Conservation (phyloP, 352 stramenopile genomes). For the Phytophthora quininea region DNA sequence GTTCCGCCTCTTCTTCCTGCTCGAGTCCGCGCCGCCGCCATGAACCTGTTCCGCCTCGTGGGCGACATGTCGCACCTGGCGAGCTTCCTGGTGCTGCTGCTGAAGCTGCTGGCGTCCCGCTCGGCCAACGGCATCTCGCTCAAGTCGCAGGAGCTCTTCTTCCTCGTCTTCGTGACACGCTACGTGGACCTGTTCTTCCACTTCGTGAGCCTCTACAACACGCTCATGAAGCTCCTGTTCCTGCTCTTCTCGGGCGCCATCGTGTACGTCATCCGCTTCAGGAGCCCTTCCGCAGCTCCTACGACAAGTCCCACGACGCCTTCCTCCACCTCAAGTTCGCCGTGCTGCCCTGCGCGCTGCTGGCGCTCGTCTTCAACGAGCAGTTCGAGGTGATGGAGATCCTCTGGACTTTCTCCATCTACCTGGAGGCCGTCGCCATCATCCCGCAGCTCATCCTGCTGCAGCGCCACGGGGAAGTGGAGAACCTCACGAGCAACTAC, state of each 20-base stretch:
- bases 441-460: conserved; percentile 99
- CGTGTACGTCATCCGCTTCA: conserved; percentile 97
- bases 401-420: conserved; percentile 99
- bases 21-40: conserved; percentile 28
- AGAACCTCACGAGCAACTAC: conserved; percentile 99
- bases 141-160: conserved; percentile 99
- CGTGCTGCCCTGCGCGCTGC: conserved; percentile 93
- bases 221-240: conserved; percentile 99
- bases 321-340: conserved; percentile 99
- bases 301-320: conserved; percentile 99
- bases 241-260: conserved; percentile 96
- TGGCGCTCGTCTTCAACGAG: conserved; percentile 97
- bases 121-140: conserved; percentile 94
- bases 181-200: conserved; percentile 99
- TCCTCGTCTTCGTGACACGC: conserved; percentile 97
- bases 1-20: neutral
- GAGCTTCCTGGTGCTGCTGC: conserved; percentile 98
- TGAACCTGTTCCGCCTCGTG: conserved; percentile 98
- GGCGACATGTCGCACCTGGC: conserved; percentile 99
- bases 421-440: conserved; percentile 98
- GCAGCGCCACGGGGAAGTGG: conserved; percentile 97
- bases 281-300: conserved; percentile 97
- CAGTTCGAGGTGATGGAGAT: conserved; percentile 92
- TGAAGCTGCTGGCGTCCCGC: conserved; percentile 93
- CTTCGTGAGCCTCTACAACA: conserved; percentile 98